phyloP scores from a whole-genome alignment of 129 eudicot species.

The Chrysanthemum makinoi region DNA sequence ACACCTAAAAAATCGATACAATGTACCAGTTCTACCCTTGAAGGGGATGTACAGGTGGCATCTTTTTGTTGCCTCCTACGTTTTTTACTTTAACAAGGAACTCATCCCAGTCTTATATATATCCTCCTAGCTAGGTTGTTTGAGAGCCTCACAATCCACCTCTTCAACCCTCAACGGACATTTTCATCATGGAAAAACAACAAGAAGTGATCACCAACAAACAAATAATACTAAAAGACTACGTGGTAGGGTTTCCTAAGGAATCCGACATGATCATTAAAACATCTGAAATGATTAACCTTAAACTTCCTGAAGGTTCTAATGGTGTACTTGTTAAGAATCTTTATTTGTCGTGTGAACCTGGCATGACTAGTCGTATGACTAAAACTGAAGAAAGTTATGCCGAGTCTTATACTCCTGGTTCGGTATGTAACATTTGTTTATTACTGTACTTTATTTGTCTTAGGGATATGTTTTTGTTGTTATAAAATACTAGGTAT shows the following conservation, averaged over 20 bases:
- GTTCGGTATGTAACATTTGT: slow-evolving; percentile 17
- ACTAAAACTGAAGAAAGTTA: slow-evolving; percentile 12
- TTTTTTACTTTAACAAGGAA: too few relatives aligned
- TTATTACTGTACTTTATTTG: too few relatives aligned
- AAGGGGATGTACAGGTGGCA: too few relatives aligned
- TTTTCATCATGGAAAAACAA: background rate
- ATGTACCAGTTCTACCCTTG: too few relatives aligned
- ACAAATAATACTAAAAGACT: background rate
- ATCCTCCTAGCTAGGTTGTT: too few relatives aligned
- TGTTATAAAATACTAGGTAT: too few relatives aligned
- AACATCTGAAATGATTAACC: background rate
- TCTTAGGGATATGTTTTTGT: background rate
- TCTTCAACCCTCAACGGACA: background rate
- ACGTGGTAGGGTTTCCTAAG: slow-evolving; percentile 12
- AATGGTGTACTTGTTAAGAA: slow-evolving; percentile 13
- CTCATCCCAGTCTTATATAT: too few relatives aligned
- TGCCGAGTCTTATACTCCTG: slow-evolving; percentile 24
- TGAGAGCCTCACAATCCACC: too few relatives aligned
- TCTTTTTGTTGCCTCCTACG: too few relatives aligned
- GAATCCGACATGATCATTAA: slow-evolving; percentile 9
- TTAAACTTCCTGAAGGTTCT: slow-evolving; percentile 13
- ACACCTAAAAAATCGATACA: too few relatives aligned
- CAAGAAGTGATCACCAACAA: background rate
- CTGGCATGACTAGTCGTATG: slow-evolving; percentile 23
- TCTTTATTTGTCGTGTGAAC: slow-evolving; percentile 27